phyloP scores from a whole-genome alignment of 2,329 filamentous ascomycete species.

The Sphaerulina musiva region DNA sequence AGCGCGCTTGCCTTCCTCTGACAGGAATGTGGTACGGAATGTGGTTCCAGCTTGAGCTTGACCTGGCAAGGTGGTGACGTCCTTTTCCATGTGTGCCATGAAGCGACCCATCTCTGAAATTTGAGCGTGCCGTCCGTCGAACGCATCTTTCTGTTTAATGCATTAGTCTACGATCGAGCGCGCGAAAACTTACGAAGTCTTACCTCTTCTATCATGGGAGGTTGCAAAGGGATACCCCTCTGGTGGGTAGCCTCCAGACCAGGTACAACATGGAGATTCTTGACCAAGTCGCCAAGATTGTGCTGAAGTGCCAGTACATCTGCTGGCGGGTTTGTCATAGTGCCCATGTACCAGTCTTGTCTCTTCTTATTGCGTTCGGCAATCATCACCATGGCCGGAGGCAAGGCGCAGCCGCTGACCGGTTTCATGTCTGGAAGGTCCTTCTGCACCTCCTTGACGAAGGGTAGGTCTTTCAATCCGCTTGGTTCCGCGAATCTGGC shows the following conservation, averaged over 20 bases:
- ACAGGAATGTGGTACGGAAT: conserved; percentile 5
- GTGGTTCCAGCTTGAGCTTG: neutral
- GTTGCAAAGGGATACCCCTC: too few species aligned
- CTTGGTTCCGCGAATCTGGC: neutral
- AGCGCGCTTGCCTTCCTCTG: neutral
- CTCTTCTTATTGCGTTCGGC: conserved; percentile 4
- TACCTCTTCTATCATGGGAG: neutral
- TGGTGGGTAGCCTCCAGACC: neutral
- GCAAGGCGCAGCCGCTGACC: conserved; percentile 1
- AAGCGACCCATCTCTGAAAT: conserved; percentile 11
- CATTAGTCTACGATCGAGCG: neutral
- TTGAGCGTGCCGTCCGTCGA: conserved; percentile 12
- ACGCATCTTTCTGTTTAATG: neutral
- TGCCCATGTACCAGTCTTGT: neutral
- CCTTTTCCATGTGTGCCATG: conserved; percentile 6
- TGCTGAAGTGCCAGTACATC: neutral
- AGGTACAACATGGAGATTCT: neutral
- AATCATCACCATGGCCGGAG: conserved; percentile 7
- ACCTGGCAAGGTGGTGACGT: conserved; percentile 5
- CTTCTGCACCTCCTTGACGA: neutral
- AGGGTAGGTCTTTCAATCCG: neutral
- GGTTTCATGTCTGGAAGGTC: conserved; percentile 4
- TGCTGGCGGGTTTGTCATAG: neutral
- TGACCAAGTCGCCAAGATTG: neutral
- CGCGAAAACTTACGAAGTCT: neutral